Evolutionary conservation across 805 yeast genomes (phyloP).

Genomic region (Jamesozyma hellenica): DNA sequence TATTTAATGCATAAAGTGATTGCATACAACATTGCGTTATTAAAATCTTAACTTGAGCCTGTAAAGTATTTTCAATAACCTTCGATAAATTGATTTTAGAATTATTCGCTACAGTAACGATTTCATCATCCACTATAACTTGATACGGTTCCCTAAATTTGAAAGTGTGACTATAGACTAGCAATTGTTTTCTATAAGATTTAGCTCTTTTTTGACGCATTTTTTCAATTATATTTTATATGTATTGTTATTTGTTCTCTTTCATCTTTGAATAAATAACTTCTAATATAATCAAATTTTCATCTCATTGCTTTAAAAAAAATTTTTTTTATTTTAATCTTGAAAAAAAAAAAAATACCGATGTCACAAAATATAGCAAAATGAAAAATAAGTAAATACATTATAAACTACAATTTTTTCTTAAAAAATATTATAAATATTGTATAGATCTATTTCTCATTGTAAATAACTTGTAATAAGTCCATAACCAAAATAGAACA

Average conservation of each 20-base stretch:
- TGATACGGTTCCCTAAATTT: slow-evolving; percentile 92
- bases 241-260: slow-evolving; percentile 13
- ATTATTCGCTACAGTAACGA: slow-evolving; percentile 54
- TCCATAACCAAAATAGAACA: slow-evolving; percentile 73
- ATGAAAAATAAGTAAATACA: not conserved
- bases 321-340: slow-evolving; percentile 1
- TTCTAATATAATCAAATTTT: too few relatives aligned
- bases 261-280: too few relatives aligned
- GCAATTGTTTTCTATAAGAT: slow-evolving; percentile 86
- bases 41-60: slow-evolving; percentile 79
- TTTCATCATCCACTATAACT: slow-evolving; percentile 72
- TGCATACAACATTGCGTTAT: slow-evolving; percentile 94
- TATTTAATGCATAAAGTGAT: slow-evolving; percentile 59
- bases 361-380: not conserved
- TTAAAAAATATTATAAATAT: slow-evolving; percentile 10
- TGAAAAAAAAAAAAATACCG: not conserved
- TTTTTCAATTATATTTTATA: slow-evolving; percentile 8
- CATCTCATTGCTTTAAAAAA: slow-evolving; percentile 5
- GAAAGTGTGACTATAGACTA: slow-evolving; percentile 73
- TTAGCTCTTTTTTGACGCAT: slow-evolving; percentile 98
- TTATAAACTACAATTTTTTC: not conserved
- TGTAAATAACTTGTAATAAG: slow-evolving; percentile 42
- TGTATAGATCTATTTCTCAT: slow-evolving; percentile 22
- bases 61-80: slow-evolving; percentile 70
- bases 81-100: slow-evolving; percentile 71